These are phyloP conservation scores for Barnettozyma hawaiiensis DNA, from an alignment of 1,139 yeast genomes.

Conservation along the genomic window DNA sequence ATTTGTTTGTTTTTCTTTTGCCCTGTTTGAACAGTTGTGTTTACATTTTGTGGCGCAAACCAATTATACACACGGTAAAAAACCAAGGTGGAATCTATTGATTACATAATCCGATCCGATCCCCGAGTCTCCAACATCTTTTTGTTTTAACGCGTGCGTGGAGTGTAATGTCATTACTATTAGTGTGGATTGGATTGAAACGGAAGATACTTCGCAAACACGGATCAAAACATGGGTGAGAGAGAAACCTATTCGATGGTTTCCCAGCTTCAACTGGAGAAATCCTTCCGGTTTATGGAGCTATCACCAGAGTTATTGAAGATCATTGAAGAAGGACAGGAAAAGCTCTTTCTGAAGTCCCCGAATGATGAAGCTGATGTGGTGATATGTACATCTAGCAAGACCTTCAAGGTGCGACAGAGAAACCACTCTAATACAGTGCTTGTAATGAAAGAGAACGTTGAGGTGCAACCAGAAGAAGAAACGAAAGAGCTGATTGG, in stretches of 20 bases:
- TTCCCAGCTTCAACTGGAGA: constrained; percentile 25
- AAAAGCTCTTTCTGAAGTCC: constrained; percentile 44
- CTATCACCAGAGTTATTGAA: constrained; percentile 50
- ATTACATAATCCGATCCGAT: background rate
- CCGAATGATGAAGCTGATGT: constrained; percentile 38
- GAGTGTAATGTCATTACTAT: no score
- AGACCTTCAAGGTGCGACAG: constrained; percentile 65
- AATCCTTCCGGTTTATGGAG: constrained; percentile 51
- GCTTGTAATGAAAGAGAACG: constrained; percentile 40
- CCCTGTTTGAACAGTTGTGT: constrained; percentile 1
- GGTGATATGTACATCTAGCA: constrained; percentile 53
- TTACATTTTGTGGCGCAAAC: constrained; percentile 5
- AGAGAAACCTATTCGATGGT: constrained; percentile 17
- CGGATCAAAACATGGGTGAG: background rate
- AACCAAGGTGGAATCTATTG: background rate
- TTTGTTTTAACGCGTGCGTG: no score
- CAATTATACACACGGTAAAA: background rate
- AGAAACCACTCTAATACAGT: constrained; percentile 86
- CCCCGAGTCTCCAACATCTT: no score
- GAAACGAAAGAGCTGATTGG: constrained; percentile 33
- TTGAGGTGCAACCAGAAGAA: constrained; percentile 17
- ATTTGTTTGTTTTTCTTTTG: background rate
- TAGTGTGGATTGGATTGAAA: no score
- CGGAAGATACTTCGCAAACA: background rate
- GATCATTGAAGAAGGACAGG: constrained; percentile 34